Percentiles rank a stretch among this genome's conserved stretches.
phyloP scores from a whole-genome alignment of 495 filamentous ascomycete species.

The Penicillium silybi region DNA sequence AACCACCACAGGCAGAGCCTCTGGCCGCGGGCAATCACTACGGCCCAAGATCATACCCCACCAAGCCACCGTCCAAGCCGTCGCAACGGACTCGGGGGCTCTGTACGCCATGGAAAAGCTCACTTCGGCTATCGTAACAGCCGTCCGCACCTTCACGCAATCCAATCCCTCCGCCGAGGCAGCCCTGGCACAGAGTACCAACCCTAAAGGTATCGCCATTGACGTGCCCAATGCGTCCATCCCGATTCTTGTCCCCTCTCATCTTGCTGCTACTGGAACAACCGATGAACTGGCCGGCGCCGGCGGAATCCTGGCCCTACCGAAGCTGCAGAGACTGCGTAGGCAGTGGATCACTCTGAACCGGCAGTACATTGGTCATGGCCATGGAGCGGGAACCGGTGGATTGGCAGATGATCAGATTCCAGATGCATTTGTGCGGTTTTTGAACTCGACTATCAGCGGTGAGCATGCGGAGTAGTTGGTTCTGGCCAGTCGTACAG shows the following conservation, averaged over 20 bases:
- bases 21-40: slow-evolving; percentile 12
- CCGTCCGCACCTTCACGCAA: slow-evolving; percentile 61
- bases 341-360: slow-evolving; percentile 86
- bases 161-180: slow-evolving; percentile 36
- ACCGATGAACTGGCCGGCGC: slow-evolving; percentile 44
- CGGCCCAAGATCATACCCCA: slow-evolving; percentile 62
- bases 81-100: slow-evolving; percentile 66
- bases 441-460: slow-evolving; percentile 42
- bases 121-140: slow-evolving; percentile 75
- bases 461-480: slow-evolving; percentile 17
- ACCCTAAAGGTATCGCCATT: slow-evolving; percentile 36
- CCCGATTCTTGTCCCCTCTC: slow-evolving; percentile 49
- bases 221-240: slow-evolving; percentile 36
- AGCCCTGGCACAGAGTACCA: slow-evolving; percentile 45
- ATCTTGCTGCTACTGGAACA: slow-evolving; percentile 33
- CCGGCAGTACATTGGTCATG: slow-evolving; percentile 38
- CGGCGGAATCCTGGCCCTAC: slow-evolving; percentile 57
- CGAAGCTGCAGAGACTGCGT: slow-evolving; percentile 76
- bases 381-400: slow-evolving; percentile 27
- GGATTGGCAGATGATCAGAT: slow-evolving; percentile 31
- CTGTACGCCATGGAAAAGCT: slow-evolving; percentile 80
- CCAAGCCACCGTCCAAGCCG: slow-evolving; percentile 71
- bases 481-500: not conserved
- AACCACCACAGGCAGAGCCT: slow-evolving; percentile 16
- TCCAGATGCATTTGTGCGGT: slow-evolving; percentile 46